Evolutionary conservation across 257 asterid genomes (phyloP).

Genomic region (Ilex asprella): DNA sequence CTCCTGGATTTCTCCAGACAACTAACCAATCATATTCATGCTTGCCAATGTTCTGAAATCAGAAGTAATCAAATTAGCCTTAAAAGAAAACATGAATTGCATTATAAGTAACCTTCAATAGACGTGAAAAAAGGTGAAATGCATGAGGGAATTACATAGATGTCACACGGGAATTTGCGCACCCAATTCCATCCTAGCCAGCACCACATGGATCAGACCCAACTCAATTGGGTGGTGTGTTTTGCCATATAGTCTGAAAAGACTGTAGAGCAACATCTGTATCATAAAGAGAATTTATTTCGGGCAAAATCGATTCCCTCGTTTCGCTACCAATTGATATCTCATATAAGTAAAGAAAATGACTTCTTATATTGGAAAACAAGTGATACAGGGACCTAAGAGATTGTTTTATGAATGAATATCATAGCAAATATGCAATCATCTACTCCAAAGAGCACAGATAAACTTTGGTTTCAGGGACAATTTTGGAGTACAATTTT

Average conservation of each 20-base stretch:
- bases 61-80: slow-evolving; percentile 4
- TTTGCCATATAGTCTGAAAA: slow-evolving; percentile 37
- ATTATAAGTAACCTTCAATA: not conserved
- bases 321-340: not conserved
- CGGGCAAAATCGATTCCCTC: slow-evolving; percentile 2
- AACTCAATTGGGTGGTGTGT: slow-evolving; percentile 61
- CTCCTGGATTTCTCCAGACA: slow-evolving; percentile 55
- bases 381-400: not conserved
- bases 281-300: too few relatives aligned
- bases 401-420: too few relatives aligned
- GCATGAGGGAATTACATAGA: slow-evolving; percentile 37
- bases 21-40: slow-evolving; percentile 45
- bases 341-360: too few relatives aligned
- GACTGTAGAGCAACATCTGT: slow-evolving; percentile 49
- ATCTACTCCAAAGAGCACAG: too few relatives aligned
- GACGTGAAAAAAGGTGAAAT: not conserved
- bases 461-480: too few relatives aligned
- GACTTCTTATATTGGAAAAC: not conserved
- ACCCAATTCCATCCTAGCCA: slow-evolving; percentile 60
- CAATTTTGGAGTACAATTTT: too few relatives aligned
- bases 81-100: not conserved
- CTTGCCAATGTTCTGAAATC: slow-evolving; percentile 60
- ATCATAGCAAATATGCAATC: too few relatives aligned
- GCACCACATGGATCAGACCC: slow-evolving; percentile 66
- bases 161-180: slow-evolving; percentile 33